Evolutionary conservation across 2,329 filamentous ascomycete species (phyloP).

Genomic region (Emergomyces orientalis): DNA sequence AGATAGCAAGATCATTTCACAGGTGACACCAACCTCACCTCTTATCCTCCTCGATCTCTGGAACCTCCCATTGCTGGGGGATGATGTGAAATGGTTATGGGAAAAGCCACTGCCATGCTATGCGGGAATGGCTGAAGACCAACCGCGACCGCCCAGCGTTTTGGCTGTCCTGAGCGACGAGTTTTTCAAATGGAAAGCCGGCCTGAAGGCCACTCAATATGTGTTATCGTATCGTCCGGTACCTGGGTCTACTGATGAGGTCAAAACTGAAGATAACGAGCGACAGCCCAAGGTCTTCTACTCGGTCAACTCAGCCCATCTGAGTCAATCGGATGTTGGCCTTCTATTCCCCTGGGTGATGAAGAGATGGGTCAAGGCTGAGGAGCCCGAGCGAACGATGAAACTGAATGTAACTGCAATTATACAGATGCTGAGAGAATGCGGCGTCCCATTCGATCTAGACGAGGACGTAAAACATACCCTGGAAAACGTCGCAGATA

Average conservation of each 20-base stretch:
- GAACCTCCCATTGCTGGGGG: constrained; percentile 61
- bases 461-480: background rate
- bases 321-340: constrained; percentile 77
- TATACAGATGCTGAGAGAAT: constrained; percentile 18
- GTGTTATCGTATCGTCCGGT: constrained; percentile 51
- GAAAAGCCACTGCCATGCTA: constrained; percentile 67
- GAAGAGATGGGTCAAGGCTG: constrained; percentile 41
- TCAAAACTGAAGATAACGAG: background rate
- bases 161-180: constrained; percentile 65
- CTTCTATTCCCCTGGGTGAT: constrained; percentile 64
- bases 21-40: constrained; percentile 59
- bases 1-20: constrained; percentile 49
- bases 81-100: constrained; percentile 54
- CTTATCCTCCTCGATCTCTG: constrained; percentile 70
- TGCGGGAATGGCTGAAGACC: constrained; percentile 30
- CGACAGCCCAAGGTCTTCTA: constrained; percentile 61
- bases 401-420: constrained; percentile 25
- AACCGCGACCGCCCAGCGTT: constrained; percentile 47
- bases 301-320: constrained; percentile 62
- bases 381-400: constrained; percentile 25
- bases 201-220: constrained; percentile 60
- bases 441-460: constrained; percentile 10
- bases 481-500: background rate
- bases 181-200: constrained; percentile 69
- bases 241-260: background rate